Base-by-base conservation (phyloP, 83 land plant genomes). In the Picea mariana region DNA sequence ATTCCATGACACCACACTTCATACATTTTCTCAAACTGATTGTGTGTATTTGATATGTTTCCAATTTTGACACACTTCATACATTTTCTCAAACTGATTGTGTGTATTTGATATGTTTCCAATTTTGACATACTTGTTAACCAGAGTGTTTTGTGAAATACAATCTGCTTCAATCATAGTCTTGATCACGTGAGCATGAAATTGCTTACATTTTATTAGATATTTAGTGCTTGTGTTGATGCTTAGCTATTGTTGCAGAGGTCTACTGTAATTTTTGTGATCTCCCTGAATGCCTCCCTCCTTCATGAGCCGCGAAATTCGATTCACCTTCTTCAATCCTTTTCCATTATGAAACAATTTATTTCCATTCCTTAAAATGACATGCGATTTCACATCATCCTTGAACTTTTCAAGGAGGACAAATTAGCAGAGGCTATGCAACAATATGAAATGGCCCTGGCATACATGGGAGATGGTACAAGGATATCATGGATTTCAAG, bases 381-480 rank as follows among this genome's bases (percentile, higher is more conserved):
- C 47, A 3, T 42, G 4, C 6, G 4, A 42, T 42, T 5, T 42
- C 47, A n/a, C n/a, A n/a, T n/a, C n/a, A n/a, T n/a, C n/a, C n/a
- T n/a, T 85, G 90, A 82, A 67, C 87, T 88, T 13, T 97, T 91
- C 82, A 97, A 93, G 81, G 95, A 95, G 61, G 94, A 90, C 13
- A 97, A 94, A 75, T 81, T 95, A n/a, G 95, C 88, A 31, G 99
- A 88, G 87, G 99, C 99, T 38, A 91, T 94, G 92, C 98, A 94
- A 81, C 98, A 97, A 83, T 97, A 97, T 87, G 97, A 92, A 90
- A 97, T 97, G 98, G 99, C 97, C n/a, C 90, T 97, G 67, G 93
- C 99, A 59, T 97, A 95, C 81, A 95, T 95, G 99, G 98, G 98
- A 44, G 99, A 97, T 87, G 99, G 95, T 80, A 97, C 77, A 89